phyloP scores from a whole-genome alignment of 2,329 filamentous ascomycete genomes.

The Proliferodiscus dingleyae region DNA sequence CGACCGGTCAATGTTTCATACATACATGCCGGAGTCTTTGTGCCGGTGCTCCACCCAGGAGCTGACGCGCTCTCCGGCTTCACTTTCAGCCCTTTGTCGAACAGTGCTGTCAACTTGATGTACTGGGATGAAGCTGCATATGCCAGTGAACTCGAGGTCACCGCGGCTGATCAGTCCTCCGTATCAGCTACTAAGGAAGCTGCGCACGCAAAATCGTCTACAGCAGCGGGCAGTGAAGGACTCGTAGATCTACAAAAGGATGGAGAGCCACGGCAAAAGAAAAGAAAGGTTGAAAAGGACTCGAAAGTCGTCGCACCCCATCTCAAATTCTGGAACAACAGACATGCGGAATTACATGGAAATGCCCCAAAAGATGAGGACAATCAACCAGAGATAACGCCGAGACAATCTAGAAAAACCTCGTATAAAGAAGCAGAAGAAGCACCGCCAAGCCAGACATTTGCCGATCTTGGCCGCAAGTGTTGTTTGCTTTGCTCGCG shows the following conservation, averaged over 20 bases:
- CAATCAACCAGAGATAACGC: slow-evolving; percentile 25
- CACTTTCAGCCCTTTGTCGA: slow-evolving; percentile 67
- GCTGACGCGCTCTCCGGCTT: slow-evolving; percentile 53
- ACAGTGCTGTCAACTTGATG: slow-evolving; percentile 61
- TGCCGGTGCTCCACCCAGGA: slow-evolving; percentile 60
- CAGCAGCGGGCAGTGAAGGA: slow-evolving; percentile 34
- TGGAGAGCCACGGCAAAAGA: slow-evolving; percentile 41
- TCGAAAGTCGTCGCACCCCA: slow-evolving; percentile 54
- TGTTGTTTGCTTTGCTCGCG: slow-evolving; percentile 60
- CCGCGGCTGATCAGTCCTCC: slow-evolving; percentile 43
- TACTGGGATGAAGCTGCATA: slow-evolving; percentile 76
- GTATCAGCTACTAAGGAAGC: slow-evolving; percentile 23
- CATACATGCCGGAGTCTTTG: slow-evolving; percentile 81
- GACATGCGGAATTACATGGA: slow-evolving; percentile 62
- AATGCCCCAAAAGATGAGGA: slow-evolving; percentile 37
- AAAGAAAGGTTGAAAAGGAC: slow-evolving; percentile 50
- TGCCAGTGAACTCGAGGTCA: slow-evolving; percentile 58
- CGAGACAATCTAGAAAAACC: slow-evolving; percentile 4
- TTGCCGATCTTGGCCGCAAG: slow-evolving; percentile 51
- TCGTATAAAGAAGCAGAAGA: slow-evolving; percentile 21
- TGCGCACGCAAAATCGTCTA: slow-evolving; percentile 33
- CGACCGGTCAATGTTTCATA: slow-evolving; percentile 67
- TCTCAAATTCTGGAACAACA: slow-evolving; percentile 67
- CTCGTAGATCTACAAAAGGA: slow-evolving; percentile 33
- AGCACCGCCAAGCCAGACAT: slow-evolving; percentile 47